phyloP scores from a whole-genome alignment of 768 basidiomycete species.

The Rhizopogon rudus region DNA sequence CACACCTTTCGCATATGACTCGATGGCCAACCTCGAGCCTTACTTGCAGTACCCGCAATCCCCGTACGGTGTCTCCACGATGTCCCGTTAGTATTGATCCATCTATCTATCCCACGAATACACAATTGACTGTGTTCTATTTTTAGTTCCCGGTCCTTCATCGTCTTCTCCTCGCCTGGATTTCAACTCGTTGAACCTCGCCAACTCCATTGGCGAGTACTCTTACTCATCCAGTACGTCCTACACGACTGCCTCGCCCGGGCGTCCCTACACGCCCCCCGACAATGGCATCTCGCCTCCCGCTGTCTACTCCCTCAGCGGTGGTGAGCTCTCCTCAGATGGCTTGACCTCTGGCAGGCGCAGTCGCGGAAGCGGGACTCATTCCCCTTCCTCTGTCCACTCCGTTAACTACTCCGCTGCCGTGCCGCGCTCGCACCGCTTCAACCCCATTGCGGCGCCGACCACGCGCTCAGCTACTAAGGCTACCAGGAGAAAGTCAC shows the following conservation, averaged over 20 bases:
- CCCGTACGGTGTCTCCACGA: constrained; percentile 52
- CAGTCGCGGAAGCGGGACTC: constrained; percentile 67
- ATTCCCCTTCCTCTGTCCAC: constrained; percentile 43
- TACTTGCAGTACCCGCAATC: constrained; percentile 73
- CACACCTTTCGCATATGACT: constrained; percentile 41
- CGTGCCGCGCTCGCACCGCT: constrained; percentile 72
- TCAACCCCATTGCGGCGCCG: constrained; percentile 62
- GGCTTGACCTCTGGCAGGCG: constrained; percentile 57
- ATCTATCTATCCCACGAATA: background rate
- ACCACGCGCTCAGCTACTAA: constrained; percentile 50
- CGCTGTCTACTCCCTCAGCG: constrained; percentile 65
- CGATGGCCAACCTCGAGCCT: constrained; percentile 38
- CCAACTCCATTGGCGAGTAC: constrained; percentile 53
- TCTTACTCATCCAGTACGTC: constrained; percentile 49
- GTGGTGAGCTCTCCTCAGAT: constrained; percentile 72
- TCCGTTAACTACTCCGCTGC: constrained; percentile 51
- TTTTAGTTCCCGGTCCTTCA: constrained; percentile 46
- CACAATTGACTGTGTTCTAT: constrained; percentile 3
- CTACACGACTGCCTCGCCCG: constrained; percentile 47
- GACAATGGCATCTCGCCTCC: constrained; percentile 67
- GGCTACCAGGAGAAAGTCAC: constrained; percentile 39
- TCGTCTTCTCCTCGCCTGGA: constrained; percentile 56
- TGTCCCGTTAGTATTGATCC: constrained; percentile 49
- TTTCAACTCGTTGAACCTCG: constrained; percentile 58
- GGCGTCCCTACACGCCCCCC: constrained; percentile 67